phyloP scores from a whole-genome alignment of 2,329 filamentous ascomycete genomes.

The Claviceps purpurea region DNA sequence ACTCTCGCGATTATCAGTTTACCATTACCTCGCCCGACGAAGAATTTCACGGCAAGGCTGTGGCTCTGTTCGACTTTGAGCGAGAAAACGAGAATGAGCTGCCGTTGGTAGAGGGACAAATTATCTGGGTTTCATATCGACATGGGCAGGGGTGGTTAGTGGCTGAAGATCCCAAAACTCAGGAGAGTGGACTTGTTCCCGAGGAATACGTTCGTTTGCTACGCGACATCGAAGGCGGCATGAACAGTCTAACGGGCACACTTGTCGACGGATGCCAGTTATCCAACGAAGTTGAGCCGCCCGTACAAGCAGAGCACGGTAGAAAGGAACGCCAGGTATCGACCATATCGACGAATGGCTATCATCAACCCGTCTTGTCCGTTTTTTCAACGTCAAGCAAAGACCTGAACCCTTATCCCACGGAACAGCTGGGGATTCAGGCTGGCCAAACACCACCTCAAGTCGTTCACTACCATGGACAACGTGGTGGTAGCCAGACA shows the following conservation, averaged over 20 bases:
- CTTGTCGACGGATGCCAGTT: constrained; percentile 36
- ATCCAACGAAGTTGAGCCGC: constrained; percentile 45
- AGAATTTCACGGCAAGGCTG: constrained; percentile 93
- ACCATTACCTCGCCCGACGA: constrained; percentile 92
- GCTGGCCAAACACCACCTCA: constrained; percentile 50
- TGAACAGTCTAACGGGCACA: constrained; percentile 57
- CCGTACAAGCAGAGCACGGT: constrained; percentile 46
- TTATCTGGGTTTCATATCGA: constrained; percentile 90
- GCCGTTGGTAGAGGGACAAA: constrained; percentile 82
- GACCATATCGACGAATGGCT: constrained; percentile 42
- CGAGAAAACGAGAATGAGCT: constrained; percentile 95
- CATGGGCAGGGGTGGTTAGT: constrained; percentile 97
- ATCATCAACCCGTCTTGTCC: constrained; percentile 53
- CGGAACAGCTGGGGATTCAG: constrained; percentile 48
- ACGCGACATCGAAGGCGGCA: constrained; percentile 83
- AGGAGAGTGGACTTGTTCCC: constrained; percentile 85
- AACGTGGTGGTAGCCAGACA: constrained; percentile 52
- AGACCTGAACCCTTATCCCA: constrained; percentile 55
- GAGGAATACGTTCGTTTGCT: constrained; percentile 92
- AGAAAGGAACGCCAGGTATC: constrained; percentile 31
- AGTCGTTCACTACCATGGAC: constrained; percentile 54
- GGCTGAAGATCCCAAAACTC: constrained; percentile 87
- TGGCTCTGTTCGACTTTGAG: constrained; percentile 89
- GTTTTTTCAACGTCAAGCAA: constrained; percentile 59
- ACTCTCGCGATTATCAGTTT: constrained; percentile 86